Percentiles rank a stretch among this genome's conserved stretches.
These are phyloP conservation scores for Tarenaya hassleriana DNA, from an alignment of 345 rosid genomes.

Conservation along the genomic window DNA sequence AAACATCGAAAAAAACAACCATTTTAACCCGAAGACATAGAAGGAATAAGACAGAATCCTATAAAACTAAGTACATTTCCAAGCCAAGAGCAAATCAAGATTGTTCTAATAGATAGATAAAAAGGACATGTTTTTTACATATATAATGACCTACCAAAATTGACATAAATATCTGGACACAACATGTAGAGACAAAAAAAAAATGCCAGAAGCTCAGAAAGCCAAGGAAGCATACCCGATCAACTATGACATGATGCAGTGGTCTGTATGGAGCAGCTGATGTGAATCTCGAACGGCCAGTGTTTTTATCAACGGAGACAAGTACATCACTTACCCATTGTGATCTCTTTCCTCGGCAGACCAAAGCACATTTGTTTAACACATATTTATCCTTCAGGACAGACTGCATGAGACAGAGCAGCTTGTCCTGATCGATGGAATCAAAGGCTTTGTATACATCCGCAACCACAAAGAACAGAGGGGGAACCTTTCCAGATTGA, in stretches of 20 bases:
- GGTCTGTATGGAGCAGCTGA: slow-evolving; percentile 39
- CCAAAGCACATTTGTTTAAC: slow-evolving; percentile 42
- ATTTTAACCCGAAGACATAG: no score
- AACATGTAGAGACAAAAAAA: not conserved
- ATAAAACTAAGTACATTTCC: no score
- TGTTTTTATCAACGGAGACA: slow-evolving; percentile 22
- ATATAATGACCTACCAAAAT: no score
- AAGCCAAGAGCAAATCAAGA: no score
- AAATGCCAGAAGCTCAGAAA: not conserved
- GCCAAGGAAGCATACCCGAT: slow-evolving; percentile 41
- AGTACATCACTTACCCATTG: slow-evolving; percentile 37
- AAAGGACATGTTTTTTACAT: no score
- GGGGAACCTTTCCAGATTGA: slow-evolving; percentile 36
- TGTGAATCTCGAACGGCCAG: slow-evolving; percentile 28
- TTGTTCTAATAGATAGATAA: no score
- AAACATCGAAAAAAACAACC: no score
- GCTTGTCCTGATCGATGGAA: slow-evolving; percentile 61
- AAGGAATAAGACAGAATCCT: no score
- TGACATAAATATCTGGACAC: not conserved
- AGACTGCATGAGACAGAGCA: slow-evolving; percentile 47
- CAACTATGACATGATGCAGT: slow-evolving; percentile 39
- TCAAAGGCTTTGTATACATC: slow-evolving; percentile 90
- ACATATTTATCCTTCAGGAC: slow-evolving; percentile 45
- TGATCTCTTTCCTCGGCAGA: slow-evolving; percentile 41
- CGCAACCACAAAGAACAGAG: slow-evolving; percentile 53